Base-by-base conservation (phyloP, 1,284 basidiomycete species). In the Spongiforma sp. region DNA sequence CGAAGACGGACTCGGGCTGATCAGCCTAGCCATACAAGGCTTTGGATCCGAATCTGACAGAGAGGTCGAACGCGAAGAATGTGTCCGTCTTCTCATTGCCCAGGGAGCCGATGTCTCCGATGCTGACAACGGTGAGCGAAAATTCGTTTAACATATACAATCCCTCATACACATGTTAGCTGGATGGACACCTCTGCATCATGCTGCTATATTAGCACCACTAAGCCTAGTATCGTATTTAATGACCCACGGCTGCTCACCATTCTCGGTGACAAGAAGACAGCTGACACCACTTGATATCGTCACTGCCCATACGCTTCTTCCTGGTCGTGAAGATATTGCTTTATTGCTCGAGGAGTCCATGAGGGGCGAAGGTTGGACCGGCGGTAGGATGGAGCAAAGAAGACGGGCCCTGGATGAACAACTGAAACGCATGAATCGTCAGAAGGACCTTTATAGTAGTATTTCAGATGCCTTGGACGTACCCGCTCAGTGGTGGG, bases 111-210 rank as follows among this genome's bases (percentile, higher is more conserved):
- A 94, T 71, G 79, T 93, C 57, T 81, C 79, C 36, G 73, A 78
- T 55, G 80, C 83, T 33, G 94, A 96, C 76, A 81, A 88, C 71
- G 84, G 91, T 91, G 71, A 61, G 84, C 53, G 53, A 48, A 34
- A n/a, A 61, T 53, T 62, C 37, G 19, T 61, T 24, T 36, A 58
- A 46, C 39, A 37, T 34, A 41, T 57, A 17, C 32, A 52, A 50
- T 59, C 54, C 50, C 37, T 68, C 61, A 72, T 37, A 26, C 50
- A 32, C 57, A 41, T 59, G 60, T 62, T 72, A 95, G 94, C 87
- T 64, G 96, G 96, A 48, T 99, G 96, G 96, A 96, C 94, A 5
- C 90, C 96, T 2, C 82, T 99, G n/a, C 97, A 98, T 75, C 93
- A 97, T 81, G 95, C 96, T 14, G 93, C 92, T 19, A 80, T 98